Conservation (phyloP, 495 filamentous ascomycete genomes). For the Staphylotrichum longicolle region DNA sequence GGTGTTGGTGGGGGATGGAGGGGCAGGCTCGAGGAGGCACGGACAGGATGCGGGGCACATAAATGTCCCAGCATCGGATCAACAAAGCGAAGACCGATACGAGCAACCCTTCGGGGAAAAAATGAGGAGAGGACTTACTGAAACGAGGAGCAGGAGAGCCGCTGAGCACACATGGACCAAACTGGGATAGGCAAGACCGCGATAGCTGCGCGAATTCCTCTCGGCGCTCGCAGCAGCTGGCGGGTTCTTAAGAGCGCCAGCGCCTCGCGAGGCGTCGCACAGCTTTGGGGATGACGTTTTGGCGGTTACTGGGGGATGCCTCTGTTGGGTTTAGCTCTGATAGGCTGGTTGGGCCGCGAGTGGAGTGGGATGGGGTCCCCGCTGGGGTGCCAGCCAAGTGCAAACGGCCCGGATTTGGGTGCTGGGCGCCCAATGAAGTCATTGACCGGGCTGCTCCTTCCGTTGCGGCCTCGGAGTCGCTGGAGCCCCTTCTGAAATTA, state of each 20-base stretch:
- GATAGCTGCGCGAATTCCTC: constrained; percentile 13
- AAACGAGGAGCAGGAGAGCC: constrained; percentile 42
- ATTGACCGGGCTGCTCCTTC: constrained; percentile 21
- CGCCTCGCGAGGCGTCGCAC: constrained; percentile 24
- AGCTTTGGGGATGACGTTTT: constrained; percentile 31
- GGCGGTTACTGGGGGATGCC: constrained; percentile 24
- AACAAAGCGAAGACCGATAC: too few relatives aligned
- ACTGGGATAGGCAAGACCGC: constrained; percentile 12
- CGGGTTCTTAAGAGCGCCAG: constrained; percentile 20
- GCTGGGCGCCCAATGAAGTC: constrained; percentile 27
- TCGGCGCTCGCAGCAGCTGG: constrained; percentile 9
- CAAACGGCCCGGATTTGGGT: constrained; percentile 35
- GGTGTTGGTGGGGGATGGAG: constrained; percentile 16
- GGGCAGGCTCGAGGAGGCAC: constrained; percentile 4
- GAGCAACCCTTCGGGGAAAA: too few relatives aligned
- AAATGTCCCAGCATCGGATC: background rate
- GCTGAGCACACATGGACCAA: constrained; percentile 42
- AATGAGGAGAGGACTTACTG: constrained; percentile 41
- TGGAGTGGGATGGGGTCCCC: background rate
- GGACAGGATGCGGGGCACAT: constrained; percentile 9
- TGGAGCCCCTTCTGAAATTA: constrained; percentile 12
- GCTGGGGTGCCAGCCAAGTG: constrained; percentile 16
- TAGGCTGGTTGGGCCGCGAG: constrained; percentile 13
- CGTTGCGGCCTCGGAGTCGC: constrained; percentile 13
- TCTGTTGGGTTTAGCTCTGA: constrained; percentile 14